A percentile compares a stretch with the other conserved stretches of the same genome.
Evolutionary conservation across 805 yeast genomes (phyloP).

Genomic region (Ogataea philodendri): DNA sequence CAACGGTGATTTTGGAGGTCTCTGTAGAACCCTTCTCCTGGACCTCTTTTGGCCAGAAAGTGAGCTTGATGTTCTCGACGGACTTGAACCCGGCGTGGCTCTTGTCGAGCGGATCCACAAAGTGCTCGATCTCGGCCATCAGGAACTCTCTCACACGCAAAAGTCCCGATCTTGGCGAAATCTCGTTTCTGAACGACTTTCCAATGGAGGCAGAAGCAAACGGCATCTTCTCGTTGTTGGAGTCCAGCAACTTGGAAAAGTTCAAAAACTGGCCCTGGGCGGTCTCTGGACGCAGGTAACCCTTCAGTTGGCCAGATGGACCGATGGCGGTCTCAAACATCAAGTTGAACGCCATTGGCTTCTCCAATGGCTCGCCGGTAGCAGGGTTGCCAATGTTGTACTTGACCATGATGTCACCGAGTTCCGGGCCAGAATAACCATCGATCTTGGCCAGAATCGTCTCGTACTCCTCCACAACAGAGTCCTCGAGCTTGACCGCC

Average conservation of each 20-base stretch:
- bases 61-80: constrained; percentile 68
- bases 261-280: constrained; percentile 99
- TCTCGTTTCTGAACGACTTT: constrained; percentile 97
- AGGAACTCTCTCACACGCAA: constrained; percentile 97
- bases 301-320: constrained; percentile 94
- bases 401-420: constrained; percentile 84
- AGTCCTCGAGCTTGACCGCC: constrained; percentile 82
- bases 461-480: constrained; percentile 77
- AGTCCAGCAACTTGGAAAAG: constrained; percentile 89
- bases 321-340: constrained; percentile 99
- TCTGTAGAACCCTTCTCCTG: constrained; percentile 84
- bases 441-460: constrained; percentile 88
- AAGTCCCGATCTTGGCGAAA: constrained; percentile 96
- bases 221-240: constrained; percentile 95
- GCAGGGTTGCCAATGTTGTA: constrained; percentile 88
- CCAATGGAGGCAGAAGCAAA: constrained; percentile 99
- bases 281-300: constrained; percentile 96
- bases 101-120: constrained; percentile 90
- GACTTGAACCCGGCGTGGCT: constrained; percentile 76
- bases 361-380: constrained; percentile 80
- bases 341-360: constrained; percentile 92
- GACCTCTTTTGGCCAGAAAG: constrained; percentile 79
- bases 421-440: constrained; percentile 88
- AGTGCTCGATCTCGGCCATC: constrained; percentile 99
- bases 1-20: constrained; percentile 63